Conservation (phyloP, 1,139 yeast species). For the Suhomyces kunorum region DNA sequence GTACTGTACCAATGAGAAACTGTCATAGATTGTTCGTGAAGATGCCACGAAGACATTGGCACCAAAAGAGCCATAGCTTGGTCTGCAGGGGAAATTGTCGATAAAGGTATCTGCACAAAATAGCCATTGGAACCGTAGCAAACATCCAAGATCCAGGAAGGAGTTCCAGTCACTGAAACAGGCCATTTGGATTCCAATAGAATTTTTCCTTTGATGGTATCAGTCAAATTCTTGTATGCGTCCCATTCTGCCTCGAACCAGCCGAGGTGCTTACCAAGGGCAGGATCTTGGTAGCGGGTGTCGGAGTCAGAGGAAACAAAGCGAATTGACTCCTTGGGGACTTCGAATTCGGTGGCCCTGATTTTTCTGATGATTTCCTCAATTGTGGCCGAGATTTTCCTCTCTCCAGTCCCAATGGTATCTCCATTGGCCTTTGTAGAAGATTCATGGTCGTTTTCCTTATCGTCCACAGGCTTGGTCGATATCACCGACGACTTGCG, state of each 20-base stretch:
- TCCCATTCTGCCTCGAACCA: slow-evolving; percentile 11
- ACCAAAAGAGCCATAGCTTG: slow-evolving; percentile 11
- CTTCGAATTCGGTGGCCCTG: slow-evolving; percentile 5
- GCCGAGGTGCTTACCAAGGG: slow-evolving; percentile 7
- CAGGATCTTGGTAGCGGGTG: slow-evolving; percentile 9
- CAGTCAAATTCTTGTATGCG: slow-evolving; percentile 8
- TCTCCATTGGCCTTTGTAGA: background rate
- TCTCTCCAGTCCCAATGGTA: background rate
- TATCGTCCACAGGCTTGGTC: background rate
- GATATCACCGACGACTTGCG: background rate
- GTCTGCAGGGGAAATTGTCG: slow-evolving; percentile 10
- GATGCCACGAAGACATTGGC: slow-evolving; percentile 13
- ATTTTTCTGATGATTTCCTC: slow-evolving; percentile 11
- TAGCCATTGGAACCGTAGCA: slow-evolving; percentile 9
- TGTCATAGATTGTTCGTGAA: slow-evolving; percentile 8
- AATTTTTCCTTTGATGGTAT: slow-evolving; percentile 6
- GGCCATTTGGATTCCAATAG: slow-evolving; percentile 10
- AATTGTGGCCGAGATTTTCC: background rate
- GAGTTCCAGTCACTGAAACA: slow-evolving; percentile 6
- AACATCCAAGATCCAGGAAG: slow-evolving; percentile 12
- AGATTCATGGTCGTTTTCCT: too few relatives aligned
- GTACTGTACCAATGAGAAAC: slow-evolving; percentile 12
- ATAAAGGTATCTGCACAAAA: slow-evolving; percentile 10
- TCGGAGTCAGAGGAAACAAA: slow-evolving; percentile 5
- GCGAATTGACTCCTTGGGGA: slow-evolving; percentile 4